phyloP scores from a whole-genome alignment of 257 asterid species.

The Solanum microdontum region DNA sequence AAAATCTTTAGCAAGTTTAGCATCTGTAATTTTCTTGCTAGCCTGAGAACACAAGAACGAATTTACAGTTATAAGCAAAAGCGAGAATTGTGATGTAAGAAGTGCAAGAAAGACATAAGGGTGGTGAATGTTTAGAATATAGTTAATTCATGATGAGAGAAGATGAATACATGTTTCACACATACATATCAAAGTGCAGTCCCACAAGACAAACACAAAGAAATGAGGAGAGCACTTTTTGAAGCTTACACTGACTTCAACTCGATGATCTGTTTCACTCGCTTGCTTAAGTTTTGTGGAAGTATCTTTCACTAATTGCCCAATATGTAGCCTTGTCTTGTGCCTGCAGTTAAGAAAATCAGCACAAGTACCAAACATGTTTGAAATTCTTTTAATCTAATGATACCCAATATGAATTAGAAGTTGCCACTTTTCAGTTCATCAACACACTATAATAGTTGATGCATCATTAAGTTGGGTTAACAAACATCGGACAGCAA shows the following conservation, averaged over 20 bases:
- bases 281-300: slow-evolving; percentile 68
- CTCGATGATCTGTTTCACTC: slow-evolving; percentile 55
- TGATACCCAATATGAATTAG: neutral
- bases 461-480: neutral
- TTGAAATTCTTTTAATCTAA: neutral
- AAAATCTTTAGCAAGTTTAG: slow-evolving; percentile 93
- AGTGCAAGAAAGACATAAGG: neutral
- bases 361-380: neutral
- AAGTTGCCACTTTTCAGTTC: neutral
- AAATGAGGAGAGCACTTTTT: neutral
- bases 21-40: slow-evolving; percentile 86
- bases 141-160: neutral
- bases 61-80: neutral
- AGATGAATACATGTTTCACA: neutral
- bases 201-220: neutral
- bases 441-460: neutral
- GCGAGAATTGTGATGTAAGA: neutral
- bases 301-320: slow-evolving; percentile 68
- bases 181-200: neutral
- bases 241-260: slow-evolving; percentile 58
- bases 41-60: slow-evolving; percentile 33
- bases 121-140: neutral
- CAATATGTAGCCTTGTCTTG: slow-evolving; percentile 58
- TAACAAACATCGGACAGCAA: neutral
- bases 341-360: slow-evolving; percentile 38